Base-by-base conservation (phyloP, 2,329 filamentous ascomycete species). In the Beauveria varroae region DNA sequence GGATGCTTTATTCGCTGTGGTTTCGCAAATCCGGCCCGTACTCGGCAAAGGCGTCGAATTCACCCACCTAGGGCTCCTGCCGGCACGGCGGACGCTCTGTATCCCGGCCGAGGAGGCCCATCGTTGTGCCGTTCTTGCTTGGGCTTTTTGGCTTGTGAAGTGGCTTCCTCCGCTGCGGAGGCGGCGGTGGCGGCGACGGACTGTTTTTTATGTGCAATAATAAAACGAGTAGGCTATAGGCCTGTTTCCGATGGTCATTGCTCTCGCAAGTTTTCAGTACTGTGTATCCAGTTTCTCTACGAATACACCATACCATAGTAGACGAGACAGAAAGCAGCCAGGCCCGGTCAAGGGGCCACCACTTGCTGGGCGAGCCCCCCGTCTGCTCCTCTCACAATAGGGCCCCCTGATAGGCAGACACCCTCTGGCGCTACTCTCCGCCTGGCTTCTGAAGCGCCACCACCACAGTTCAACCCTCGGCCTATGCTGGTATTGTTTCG, bases 341-440 rank as follows among this genome's bases (percentile, higher is more conserved):
- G 44, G 26, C 55, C 30, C 55, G 20, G 40, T 40, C 28, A 22
- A 34, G 51, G 24, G 30, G 30, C 26, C 20, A n/a, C 40, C 10
- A 18, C n/a, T 10, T 10, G 40, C 41, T 47, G 40, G 40, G 22
- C 46, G 2, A 9, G 16, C 5, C 34, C 34, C 52, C 37, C 24
- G 41, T 56, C 41, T 18, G 47, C 47, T 50, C 34, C 44, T 44
- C 37, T 57, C 50, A 28, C 22, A 34, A 44, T 37, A 59, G 37
- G 47, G 24, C 26, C 26, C 26, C 44, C 52, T 59, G 57, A 30
- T 59, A 47, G 26, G 22, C 46, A 18, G 57, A 59, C 57, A 22
- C 47, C 56, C 46, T 59, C 47, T 3, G 47, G 57, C 57, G 57
- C 57, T 51, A 44, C 47, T 44, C 37, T 52, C 47, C 37, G 57